Conservation (phyloP, 371 early-diverging fungal genomes). For the Mortierella sp. region DNA sequence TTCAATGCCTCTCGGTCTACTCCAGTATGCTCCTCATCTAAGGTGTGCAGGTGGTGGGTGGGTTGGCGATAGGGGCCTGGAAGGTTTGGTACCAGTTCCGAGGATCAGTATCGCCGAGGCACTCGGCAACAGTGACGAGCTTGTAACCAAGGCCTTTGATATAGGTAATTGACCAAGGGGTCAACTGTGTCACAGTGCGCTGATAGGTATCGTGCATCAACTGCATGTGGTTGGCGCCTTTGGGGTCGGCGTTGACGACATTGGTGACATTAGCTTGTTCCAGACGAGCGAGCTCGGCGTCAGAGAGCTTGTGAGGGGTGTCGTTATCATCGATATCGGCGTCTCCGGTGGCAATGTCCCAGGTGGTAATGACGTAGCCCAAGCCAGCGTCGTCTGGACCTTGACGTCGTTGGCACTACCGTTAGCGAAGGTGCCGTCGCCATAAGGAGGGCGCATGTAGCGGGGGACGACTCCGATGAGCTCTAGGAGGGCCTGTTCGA, state of each 20-base stretch:
- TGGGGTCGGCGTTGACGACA: slow-evolving; percentile 16
- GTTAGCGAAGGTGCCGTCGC: slow-evolving; percentile 44
- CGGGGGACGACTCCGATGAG: slow-evolving; percentile 56
- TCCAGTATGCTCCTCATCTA: background rate
- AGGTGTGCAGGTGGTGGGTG: slow-evolving; percentile 47
- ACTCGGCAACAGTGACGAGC: slow-evolving; percentile 52
- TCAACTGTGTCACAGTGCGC: slow-evolving; percentile 35
- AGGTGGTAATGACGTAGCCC: slow-evolving; percentile 47
- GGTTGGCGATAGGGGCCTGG: slow-evolving; percentile 28
- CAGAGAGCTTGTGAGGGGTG: slow-evolving; percentile 22
- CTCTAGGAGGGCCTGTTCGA: slow-evolving; percentile 53
- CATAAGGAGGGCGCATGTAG: slow-evolving; percentile 68
- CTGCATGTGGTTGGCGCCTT: slow-evolving; percentile 46
- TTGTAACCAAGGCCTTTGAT: slow-evolving; percentile 42
- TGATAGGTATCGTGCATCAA: slow-evolving; percentile 50
- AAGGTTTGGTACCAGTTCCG: slow-evolving; percentile 52
- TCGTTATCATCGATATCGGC: slow-evolving; percentile 45
- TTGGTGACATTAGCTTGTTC: slow-evolving; percentile 30
- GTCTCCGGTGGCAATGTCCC: slow-evolving; percentile 48
- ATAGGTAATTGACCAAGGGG: slow-evolving; percentile 41
- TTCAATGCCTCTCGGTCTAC: background rate
- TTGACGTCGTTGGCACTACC: slow-evolving; percentile 33
- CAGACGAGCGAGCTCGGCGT: slow-evolving; percentile 21
- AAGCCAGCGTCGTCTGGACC: slow-evolving; percentile 35
- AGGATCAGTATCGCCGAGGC: slow-evolving; percentile 49